Conservation (phyloP, 2,329 filamentous ascomycete genomes). For the Cladobotryum mycophilum region DNA sequence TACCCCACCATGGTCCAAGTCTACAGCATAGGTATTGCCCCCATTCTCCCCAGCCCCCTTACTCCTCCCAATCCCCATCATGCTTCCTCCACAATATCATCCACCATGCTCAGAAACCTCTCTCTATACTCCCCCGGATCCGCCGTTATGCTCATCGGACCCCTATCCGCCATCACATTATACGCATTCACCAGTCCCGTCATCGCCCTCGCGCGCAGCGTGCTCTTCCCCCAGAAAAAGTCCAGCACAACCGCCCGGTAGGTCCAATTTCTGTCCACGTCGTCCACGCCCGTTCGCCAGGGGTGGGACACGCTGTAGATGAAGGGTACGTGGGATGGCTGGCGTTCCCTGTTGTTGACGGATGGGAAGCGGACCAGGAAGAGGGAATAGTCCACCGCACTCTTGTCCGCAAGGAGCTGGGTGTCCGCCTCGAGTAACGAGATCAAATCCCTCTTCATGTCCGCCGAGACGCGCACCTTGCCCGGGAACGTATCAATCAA, state of each 20-base stretch:
- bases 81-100: constrained; percentile 4
- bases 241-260: constrained; percentile 65
- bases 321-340: constrained; percentile 28
- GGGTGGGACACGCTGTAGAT: constrained; percentile 20
- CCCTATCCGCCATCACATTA: constrained; percentile 56
- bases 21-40: no score
- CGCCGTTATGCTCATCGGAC: constrained; percentile 71
- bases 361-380: constrained; percentile 53
- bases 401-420: constrained; percentile 51
- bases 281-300: constrained; percentile 58
- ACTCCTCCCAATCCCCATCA: constrained; percentile 29
- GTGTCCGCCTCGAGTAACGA: constrained; percentile 55
- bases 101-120: constrained; percentile 45
- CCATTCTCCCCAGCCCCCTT: no score
- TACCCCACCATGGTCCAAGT: no score
- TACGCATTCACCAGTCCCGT: constrained; percentile 58
- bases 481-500: constrained; percentile 63
- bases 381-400: constrained; percentile 70
- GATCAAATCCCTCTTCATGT: constrained; percentile 51
- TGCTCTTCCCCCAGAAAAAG: constrained; percentile 75
- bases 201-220: constrained; percentile 58
- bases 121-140: constrained; percentile 60
- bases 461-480: constrained; percentile 51
- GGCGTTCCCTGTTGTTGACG: neutral
- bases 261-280: constrained; percentile 57